These are phyloP conservation scores for Glycine soja DNA, from an alignment of 306 rosid genomes.

Conservation along the genomic window DNA sequence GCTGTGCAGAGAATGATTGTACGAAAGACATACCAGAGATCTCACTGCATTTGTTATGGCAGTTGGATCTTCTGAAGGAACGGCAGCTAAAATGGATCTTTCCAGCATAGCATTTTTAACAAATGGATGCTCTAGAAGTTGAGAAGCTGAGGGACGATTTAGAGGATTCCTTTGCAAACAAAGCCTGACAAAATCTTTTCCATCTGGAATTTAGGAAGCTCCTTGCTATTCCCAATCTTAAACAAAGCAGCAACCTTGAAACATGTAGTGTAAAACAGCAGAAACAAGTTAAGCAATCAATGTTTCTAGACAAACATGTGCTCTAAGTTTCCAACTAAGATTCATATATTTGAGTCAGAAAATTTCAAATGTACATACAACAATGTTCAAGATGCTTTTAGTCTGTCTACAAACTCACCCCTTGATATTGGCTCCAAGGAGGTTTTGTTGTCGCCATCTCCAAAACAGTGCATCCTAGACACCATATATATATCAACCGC, in stretches of 20 bases:
- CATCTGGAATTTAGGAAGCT: conserved; percentile 86
- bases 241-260: conserved; percentile 93
- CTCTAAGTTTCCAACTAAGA: conserved; percentile 46
- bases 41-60: conserved; percentile 58
- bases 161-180: conserved; percentile 85
- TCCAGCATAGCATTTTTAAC: conserved; percentile 76
- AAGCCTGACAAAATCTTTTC: conserved; percentile 76
- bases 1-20: conserved; percentile 35
- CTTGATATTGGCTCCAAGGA: conserved; percentile 97
- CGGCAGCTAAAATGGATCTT: conserved; percentile 54
- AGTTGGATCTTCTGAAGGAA: conserved; percentile 53
- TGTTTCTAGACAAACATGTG: conserved; percentile 38
- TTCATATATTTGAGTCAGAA: conserved; percentile 15
- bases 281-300: conserved; percentile 49
- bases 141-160: conserved; percentile 73
- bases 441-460: conserved; percentile 98
- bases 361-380: conserved; percentile 47
- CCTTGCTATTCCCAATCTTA: conserved; percentile 85
- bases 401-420: conserved; percentile 56
- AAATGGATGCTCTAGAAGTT: conserved; percentile 92
- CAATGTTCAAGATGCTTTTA: conserved; percentile 27
- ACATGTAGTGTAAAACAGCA: conserved; percentile 31
- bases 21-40: conserved; percentile 56
- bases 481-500: conserved; percentile 96
- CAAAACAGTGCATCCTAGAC: conserved; percentile 96